Evolutionary conservation across 2,329 filamentous ascomycete genomes (phyloP).

Genomic region (Ceratocystis smalleyi): DNA sequence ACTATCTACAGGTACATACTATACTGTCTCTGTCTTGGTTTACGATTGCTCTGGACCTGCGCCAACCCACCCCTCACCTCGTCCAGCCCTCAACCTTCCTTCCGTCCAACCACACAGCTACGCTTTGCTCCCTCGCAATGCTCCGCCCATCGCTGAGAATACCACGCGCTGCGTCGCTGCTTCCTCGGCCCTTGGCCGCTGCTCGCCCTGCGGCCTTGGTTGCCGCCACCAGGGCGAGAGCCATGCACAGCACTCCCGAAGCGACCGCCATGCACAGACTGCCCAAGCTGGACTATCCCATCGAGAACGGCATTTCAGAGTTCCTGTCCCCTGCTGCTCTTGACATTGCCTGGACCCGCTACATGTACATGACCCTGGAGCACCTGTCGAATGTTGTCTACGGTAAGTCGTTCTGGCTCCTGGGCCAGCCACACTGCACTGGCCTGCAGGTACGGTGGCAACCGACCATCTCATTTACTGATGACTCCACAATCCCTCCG

Average conservation of each 20-base stretch:
- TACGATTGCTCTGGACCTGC: background rate
- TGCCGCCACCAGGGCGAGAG: conserved; percentile 28
- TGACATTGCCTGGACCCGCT: conserved; percentile 64
- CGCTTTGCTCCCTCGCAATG: conserved; percentile 25
- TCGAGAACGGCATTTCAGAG: conserved; percentile 43
- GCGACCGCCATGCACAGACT: conserved; percentile 28
- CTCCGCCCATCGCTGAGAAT: conserved; percentile 39
- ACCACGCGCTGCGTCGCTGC: conserved; percentile 28
- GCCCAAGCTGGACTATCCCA: conserved; percentile 31
- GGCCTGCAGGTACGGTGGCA: background rate
- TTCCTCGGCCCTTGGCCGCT: conserved; percentile 18
- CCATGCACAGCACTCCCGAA: conserved; percentile 32
- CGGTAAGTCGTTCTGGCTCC: conserved; percentile 37
- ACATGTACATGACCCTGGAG: conserved; percentile 58
- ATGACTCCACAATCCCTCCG: conserved; percentile 4
- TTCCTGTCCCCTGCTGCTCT: conserved; percentile 57
- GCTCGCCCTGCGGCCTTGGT: conserved; percentile 25
- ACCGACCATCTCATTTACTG: background rate
- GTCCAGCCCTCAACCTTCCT: background rate
- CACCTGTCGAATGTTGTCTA: conserved; percentile 60
- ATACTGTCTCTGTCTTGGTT: background rate
- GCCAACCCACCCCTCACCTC: background rate
- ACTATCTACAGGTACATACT: background rate
- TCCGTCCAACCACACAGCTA: background rate
- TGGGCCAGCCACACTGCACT: background rate